Base-by-base conservation (phyloP, 169 alveolate genomes). In the Babesia bovis region DNA sequence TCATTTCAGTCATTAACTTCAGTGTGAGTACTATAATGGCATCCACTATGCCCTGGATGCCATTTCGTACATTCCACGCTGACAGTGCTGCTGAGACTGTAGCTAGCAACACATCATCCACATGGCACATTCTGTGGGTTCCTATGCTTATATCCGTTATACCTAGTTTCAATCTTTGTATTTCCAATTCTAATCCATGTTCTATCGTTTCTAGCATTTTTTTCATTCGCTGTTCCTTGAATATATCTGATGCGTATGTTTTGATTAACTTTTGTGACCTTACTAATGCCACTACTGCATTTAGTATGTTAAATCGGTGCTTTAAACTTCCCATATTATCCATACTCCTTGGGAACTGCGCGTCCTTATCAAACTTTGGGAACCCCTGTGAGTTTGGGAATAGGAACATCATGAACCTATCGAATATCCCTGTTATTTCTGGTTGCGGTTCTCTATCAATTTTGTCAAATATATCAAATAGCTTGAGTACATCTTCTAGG, bases 301-400 rank as follows among this genome's bases (percentile, higher is more conserved):
- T 47, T n/a, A 75, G 35, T 40, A 56, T 49, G 32, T 75, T 75
- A 26, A 75, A 70, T 36, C 85, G 26, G 63, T 65, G 56, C 28
- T 47, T 53, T 12, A 26, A 35, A 19, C 35, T 21, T 28, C 38
- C 23, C 6, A 21, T 42, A 15, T 75, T 56, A 12, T 36, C 53
- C 58, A 63, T 17, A 44, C 79, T 75, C 47, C 51, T 21, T 0
- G 67, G 78, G 45, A 52, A 75, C 10, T n/a, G 55, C 35, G 79
- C 56, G 25, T 63, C 65, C 30, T 69, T 58, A 21, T 69, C 60
- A 1, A 21, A 28, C 40, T 66, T 75, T 2, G 85, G 85, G 73
- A 75, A 75, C 41, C 77, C 85, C 6, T 75, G 72, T n/a, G 21
- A 38, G 9, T 50, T 56, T 2, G 85, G 79, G 28, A 75, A 75